Evolutionary conservation across 116 monocot genomes (phyloP).

Genomic region (Phalaenopsis hybrid): DNA sequence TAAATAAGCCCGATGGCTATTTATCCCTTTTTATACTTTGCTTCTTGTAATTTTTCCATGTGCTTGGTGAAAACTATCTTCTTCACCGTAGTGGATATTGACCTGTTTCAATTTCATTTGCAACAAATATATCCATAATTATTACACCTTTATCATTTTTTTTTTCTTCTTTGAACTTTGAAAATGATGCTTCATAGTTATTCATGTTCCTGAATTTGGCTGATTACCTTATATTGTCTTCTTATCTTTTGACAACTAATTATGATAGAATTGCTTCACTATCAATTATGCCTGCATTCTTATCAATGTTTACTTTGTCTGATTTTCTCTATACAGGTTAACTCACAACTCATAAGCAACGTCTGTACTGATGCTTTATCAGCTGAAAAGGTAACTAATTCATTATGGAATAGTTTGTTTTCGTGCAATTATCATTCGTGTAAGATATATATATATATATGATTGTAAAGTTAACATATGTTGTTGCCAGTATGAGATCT

Average conservation of each 20-base stretch:
- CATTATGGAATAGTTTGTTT: neutral
- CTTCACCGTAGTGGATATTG: neutral
- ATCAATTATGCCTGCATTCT: neutral
- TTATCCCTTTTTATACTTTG: neutral
- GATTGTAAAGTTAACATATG: neutral
- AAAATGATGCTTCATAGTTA: neutral
- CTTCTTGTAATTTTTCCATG: neutral
- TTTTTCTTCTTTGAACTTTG: neutral
- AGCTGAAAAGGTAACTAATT: slow-evolving; percentile 69
- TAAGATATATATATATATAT: neutral
- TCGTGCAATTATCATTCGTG: neutral
- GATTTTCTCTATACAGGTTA: slow-evolving; percentile 42
- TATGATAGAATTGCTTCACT: neutral
- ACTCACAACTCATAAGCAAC: slow-evolving; percentile 95
- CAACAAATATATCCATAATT: neutral
- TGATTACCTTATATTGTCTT: neutral
- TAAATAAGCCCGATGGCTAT: neutral
- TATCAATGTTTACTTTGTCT: neutral
- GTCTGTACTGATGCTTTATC: slow-evolving; percentile 94
- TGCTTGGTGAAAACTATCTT: neutral
- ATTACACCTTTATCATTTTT: neutral
- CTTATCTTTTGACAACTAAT: neutral
- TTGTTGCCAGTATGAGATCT: neutral
- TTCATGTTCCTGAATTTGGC: neutral
- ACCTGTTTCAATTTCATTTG: neutral